Percentiles rank a stretch among this genome's conserved stretches.
These are phyloP conservation scores for Lotmaria passim DNA, from an alignment of 208 protist species.

Conservation along the genomic window DNA sequence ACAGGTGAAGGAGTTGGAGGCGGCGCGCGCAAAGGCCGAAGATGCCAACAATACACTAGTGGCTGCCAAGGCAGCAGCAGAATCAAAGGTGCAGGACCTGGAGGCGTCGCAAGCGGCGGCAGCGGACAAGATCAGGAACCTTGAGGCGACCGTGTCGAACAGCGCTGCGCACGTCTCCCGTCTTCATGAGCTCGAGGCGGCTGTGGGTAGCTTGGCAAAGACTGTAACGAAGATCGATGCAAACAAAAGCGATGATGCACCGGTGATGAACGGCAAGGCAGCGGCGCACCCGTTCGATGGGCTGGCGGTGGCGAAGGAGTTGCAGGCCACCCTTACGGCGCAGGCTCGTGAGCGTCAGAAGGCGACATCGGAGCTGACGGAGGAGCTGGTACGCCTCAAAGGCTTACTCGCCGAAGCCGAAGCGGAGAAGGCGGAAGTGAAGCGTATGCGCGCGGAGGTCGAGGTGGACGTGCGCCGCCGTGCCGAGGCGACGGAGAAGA, in stretches of 20 bases:
- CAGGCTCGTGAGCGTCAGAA: background rate
- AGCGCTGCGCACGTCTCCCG: background rate
- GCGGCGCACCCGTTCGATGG: background rate
- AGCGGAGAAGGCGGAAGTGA: background rate
- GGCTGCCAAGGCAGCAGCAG: constrained; percentile 6
- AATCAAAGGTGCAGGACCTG: constrained; percentile 2
- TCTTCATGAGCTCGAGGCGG: background rate
- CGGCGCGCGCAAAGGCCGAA: background rate
- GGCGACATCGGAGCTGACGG: background rate
- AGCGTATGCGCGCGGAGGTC: background rate
- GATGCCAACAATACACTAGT: background rate
- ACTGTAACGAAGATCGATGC: background rate
- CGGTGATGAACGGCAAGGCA: background rate
- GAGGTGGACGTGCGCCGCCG: constrained; percentile 16
- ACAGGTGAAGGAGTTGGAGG: constrained; percentile 6
- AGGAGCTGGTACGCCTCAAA: constrained; percentile 4
- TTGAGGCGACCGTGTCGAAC: constrained; percentile 12
- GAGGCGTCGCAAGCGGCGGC: constrained; percentile 10
- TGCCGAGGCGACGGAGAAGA: constrained; percentile 18
- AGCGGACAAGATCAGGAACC: constrained; percentile 1
- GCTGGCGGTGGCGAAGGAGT: background rate
- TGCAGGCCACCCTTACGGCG: background rate
- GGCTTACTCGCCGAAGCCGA: background rate
- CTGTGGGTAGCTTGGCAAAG: background rate
- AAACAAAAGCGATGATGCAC: too few relatives aligned